These are phyloP conservation scores for Polyporus tsugae DNA, from an alignment of 1,284 basidiomycete genomes.

Conservation along the genomic window DNA sequence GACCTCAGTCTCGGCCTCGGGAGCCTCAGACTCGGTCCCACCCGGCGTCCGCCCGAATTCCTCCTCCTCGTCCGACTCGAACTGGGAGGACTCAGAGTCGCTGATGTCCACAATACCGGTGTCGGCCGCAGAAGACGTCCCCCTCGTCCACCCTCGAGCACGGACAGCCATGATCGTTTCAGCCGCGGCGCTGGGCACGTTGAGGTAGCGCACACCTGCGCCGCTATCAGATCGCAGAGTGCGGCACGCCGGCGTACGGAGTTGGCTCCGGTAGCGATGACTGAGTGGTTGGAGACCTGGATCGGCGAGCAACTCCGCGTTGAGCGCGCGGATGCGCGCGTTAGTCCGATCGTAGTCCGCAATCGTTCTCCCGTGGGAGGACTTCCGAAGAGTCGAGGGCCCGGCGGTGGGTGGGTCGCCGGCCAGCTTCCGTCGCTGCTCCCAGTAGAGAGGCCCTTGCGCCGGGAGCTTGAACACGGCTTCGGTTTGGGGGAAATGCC, in stretches of 20 bases:
- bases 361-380: background rate
- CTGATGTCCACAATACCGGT: slow-evolving; percentile 5
- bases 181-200: background rate
- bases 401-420: background rate
- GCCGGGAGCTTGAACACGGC: too few relatives aligned
- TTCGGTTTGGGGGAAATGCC: too few relatives aligned
- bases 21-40: background rate
- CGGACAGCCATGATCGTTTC: background rate
- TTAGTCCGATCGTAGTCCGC: background rate
- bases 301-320: background rate
- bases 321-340: background rate
- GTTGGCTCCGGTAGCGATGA: background rate
- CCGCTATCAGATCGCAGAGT: background rate
- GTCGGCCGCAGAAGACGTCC: background rate
- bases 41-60: background rate
- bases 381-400: background rate
- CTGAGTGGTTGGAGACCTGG: background rate
- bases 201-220: background rate
- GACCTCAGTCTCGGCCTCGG: background rate
- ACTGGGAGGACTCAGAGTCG: slow-evolving; percentile 2
- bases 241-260: background rate
- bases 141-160: background rate
- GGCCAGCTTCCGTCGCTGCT: too few relatives aligned
- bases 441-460: too few relatives aligned
- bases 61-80: background rate